A percentile compares a stretch with the other conserved stretches of the same genome.
Evolutionary conservation across 176 grass and related monocot species (phyloP).

Genomic region (Urochloa ruziziensis): DNA sequence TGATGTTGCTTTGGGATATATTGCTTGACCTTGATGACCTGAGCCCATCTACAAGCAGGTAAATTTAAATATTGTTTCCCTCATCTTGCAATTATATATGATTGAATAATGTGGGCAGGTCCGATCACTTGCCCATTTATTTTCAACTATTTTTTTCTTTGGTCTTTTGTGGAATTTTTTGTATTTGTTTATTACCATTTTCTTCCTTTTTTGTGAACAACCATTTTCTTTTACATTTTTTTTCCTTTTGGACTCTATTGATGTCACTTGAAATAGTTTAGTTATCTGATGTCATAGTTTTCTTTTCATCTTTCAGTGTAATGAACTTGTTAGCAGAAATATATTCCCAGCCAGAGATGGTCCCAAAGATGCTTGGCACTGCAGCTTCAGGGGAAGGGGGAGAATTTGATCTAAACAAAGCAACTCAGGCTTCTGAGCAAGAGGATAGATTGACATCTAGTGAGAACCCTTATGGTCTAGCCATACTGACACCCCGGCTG

Average conservation of each 20-base stretch:
- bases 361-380: conserved; percentile 89
- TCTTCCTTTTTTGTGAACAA: background rate
- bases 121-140: background rate
- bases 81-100: background rate
- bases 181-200: background rate
- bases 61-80: conserved; percentile 16
- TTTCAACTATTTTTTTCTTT: conserved; percentile 9
- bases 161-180: background rate
- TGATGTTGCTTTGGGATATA: conserved; percentile 99
- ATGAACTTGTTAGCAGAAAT: conserved; percentile 99
- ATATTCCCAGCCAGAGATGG: conserved; percentile 95
- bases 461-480: conserved; percentile 86
- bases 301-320: conserved; percentile 70
- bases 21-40: conserved; percentile 97
- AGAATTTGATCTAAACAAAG: conserved; percentile 74
- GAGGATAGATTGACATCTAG: conserved; percentile 42
- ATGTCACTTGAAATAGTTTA: conserved; percentile 14
- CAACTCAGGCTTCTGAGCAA: conserved; percentile 49
- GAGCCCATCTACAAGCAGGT: conserved; percentile 99
- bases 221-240: conserved; percentile 16
- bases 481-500: conserved; percentile 71
- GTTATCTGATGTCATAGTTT: conserved; percentile 18
- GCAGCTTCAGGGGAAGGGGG: conserved; percentile 45
- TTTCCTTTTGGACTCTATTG: background rate
- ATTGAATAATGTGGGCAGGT: background rate